A percentile compares a stretch with the other conserved stretches of the same genome.
Evolutionary conservation across 345 rosid genomes (phyloP).

Genomic region (Microcos paniculata): DNA sequence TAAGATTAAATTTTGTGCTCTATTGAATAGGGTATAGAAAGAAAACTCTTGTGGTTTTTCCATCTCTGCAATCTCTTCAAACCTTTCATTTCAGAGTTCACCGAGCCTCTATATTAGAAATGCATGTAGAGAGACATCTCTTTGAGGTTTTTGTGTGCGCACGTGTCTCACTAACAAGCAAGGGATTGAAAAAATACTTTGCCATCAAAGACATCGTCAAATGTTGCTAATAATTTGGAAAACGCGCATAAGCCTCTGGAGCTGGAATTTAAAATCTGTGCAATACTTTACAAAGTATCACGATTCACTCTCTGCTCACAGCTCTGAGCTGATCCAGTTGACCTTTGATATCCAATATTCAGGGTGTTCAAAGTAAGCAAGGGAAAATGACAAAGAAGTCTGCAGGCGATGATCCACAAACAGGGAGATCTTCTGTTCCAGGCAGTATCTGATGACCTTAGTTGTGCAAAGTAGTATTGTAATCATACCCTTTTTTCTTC

Average conservation of each 20-base stretch:
- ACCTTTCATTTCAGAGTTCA: too few relatives aligned
- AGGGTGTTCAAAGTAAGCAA: conserved; percentile 40
- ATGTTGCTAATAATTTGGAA: neutral
- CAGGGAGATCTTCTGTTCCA: conserved; percentile 1
- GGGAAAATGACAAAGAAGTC: conserved; percentile 25
- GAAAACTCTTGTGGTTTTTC: neutral
- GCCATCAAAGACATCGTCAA: neutral
- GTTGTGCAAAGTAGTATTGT: neutral
- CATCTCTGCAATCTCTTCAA: neutral
- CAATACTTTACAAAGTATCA: neutral
- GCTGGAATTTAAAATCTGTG: neutral
- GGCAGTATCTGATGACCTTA: conserved; percentile 1
- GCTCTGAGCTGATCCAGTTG: neutral
- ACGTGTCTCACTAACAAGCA: neutral
- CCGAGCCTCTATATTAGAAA: neutral
- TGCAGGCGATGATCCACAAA: neutral
- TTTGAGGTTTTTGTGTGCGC: neutral
- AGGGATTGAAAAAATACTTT: neutral
- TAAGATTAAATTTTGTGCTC: neutral
- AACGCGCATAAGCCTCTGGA: neutral
- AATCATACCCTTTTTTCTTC: neutral
- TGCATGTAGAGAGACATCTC: neutral
- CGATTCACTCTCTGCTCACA: neutral
- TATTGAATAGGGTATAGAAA: neutral
- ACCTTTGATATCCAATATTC: neutral